phyloP scores from a whole-genome alignment of 768 basidiomycete species.

The Exsudoporus frostii region DNA sequence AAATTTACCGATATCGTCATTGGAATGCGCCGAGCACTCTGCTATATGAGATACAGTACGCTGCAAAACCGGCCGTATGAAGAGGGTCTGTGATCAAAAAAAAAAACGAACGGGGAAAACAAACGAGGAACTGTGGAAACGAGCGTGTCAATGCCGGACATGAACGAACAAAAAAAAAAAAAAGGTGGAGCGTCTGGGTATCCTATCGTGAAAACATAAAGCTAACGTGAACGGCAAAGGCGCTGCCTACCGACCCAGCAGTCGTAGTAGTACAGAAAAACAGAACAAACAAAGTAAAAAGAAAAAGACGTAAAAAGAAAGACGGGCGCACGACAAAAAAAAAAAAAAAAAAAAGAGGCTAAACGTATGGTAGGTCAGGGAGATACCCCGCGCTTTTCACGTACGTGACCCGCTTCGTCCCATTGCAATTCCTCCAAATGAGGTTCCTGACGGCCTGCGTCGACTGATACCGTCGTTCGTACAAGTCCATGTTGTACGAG shows the following conservation, averaged over 20 bases:
- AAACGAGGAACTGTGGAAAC: conserved; percentile 13
- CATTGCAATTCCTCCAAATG: conserved; percentile 30
- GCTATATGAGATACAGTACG: conserved; percentile 1
- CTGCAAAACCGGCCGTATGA: background rate
- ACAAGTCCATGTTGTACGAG: conserved; percentile 32
- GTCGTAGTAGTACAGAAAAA: conserved; percentile 16
- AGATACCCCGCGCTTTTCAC: conserved; percentile 30
- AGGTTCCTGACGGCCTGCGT: conserved; percentile 24
- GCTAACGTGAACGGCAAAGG: conserved; percentile 12
- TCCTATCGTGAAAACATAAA: conserved; percentile 16
- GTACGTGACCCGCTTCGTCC: conserved; percentile 29
- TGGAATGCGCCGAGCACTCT: background rate
- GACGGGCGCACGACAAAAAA: background rate
- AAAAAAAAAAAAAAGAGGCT: too few relatives aligned
- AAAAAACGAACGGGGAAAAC: conserved; percentile 23
- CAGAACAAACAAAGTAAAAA: background rate
- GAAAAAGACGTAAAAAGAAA: background rate
- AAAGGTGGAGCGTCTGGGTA: conserved; percentile 17
- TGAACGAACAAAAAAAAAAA: too few relatives aligned
- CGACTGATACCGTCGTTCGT: conserved; percentile 30
- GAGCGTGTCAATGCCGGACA: conserved; percentile 17
- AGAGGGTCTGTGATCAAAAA: too few relatives aligned
- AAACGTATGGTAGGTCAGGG: conserved; percentile 24
- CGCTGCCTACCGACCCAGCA: conserved; percentile 16
- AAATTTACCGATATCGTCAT: background rate